Percentiles rank a stretch among this genome's conserved stretches.
Evolutionary conservation across 1,284 basidiomycete species (phyloP).

Genomic region (Cystobasidium slooffiae): DNA sequence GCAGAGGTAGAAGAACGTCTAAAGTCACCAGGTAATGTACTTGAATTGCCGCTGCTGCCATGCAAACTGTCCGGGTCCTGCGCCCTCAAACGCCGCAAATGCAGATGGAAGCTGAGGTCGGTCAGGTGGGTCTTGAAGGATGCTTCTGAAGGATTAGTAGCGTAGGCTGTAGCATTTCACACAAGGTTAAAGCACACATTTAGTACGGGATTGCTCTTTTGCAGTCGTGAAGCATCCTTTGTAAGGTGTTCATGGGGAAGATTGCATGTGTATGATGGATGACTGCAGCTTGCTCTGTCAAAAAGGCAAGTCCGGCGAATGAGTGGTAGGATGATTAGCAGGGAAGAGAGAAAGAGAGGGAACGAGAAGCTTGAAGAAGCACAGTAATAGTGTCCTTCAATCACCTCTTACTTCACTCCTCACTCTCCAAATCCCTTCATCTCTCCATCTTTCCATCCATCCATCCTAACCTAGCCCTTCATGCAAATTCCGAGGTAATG

Average conservation of each 20-base stretch:
- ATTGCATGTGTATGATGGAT: constrained; percentile 7
- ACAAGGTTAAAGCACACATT: too few relatives aligned
- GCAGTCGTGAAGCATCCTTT: too few relatives aligned
- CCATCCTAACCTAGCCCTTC: neutral
- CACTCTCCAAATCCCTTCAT: too few relatives aligned
- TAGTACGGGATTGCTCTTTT: too few relatives aligned
- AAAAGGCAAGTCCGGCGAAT: neutral
- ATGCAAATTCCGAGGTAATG: constrained; percentile 3
- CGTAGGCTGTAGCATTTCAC: too few relatives aligned
- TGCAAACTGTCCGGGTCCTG: constrained; percentile 60
- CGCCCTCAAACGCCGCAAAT: constrained; percentile 80
- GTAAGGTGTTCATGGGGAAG: neutral
- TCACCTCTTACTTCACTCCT: too few relatives aligned
- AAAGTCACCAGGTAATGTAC: constrained; percentile 58
- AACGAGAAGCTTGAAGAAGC: neutral
- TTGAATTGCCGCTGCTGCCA: constrained; percentile 53
- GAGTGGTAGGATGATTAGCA: neutral
- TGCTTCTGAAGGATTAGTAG: constrained; percentile 88
- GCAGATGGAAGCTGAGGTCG: constrained; percentile 90
- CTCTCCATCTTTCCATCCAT: neutral
- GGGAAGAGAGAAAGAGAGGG: too few relatives aligned
- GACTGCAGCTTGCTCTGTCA: constrained; percentile 21
- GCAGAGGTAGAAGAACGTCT: constrained; percentile 7
- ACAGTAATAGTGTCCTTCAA: neutral
- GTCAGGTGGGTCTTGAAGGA: constrained; percentile 93